phyloP scores from a whole-genome alignment of 2,329 filamentous ascomycete genomes.

The Pseudogymnoascus pannorum region DNA sequence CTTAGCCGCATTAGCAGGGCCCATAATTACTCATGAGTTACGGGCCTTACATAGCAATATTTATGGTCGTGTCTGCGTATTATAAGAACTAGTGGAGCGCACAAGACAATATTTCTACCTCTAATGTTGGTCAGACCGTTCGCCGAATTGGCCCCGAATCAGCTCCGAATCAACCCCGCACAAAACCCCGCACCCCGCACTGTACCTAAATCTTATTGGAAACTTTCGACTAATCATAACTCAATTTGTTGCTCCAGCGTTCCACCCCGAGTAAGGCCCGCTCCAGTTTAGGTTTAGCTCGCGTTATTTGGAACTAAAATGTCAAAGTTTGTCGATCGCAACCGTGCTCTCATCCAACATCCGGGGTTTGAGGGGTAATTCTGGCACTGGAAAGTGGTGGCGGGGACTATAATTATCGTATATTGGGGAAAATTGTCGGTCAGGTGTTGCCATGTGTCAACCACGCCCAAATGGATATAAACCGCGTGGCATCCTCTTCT shows the following conservation, averaged over 20 bases:
- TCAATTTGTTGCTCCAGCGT: background rate
- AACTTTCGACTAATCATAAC: background rate
- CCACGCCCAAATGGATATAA: background rate
- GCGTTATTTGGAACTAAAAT: background rate
- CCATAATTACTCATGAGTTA: background rate
- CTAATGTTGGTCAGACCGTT: background rate
- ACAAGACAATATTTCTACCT: background rate
- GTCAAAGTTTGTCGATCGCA: background rate
- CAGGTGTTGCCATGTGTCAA: background rate
- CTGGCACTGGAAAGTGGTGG: background rate
- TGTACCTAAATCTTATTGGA: background rate
- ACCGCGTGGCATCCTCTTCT: background rate
- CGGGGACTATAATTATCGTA: background rate
- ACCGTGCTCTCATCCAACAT: background rate
- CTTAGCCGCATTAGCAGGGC: background rate
- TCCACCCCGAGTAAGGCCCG: background rate
- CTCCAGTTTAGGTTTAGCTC: background rate
- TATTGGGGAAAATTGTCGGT: background rate
- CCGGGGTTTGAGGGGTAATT: slow-evolving; percentile 3
- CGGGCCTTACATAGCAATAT: background rate
- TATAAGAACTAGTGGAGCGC: background rate
- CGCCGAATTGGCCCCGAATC: background rate
- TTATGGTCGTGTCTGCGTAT: background rate
- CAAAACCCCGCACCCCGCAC: background rate
- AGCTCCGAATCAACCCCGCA: slow-evolving; percentile 3